Evolutionary conservation across 257 asterid genomes (phyloP).

Genomic region (Gentiana dahurica): DNA sequence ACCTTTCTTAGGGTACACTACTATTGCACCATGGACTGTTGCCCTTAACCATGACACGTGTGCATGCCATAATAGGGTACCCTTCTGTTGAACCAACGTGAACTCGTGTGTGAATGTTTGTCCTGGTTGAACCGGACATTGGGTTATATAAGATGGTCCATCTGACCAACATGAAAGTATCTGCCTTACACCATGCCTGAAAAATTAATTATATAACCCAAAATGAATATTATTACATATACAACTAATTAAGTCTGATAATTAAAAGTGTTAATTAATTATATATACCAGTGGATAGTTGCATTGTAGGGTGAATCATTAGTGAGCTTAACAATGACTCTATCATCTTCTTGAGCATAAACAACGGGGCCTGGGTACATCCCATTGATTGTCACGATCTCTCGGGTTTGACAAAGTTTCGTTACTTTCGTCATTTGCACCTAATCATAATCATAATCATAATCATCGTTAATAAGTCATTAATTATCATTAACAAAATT

Average conservation of each 20-base stretch:
- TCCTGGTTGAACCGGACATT: slow-evolving; percentile 56
- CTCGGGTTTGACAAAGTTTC: slow-evolving; percentile 34
- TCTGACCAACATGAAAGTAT: slow-evolving; percentile 54
- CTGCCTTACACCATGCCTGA: slow-evolving; percentile 66
- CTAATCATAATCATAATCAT: slow-evolving; percentile 8
- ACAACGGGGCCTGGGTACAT: slow-evolving; percentile 54
- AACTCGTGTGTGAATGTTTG: slow-evolving; percentile 47
- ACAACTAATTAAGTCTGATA: too few species aligned
- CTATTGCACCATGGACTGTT: slow-evolving; percentile 53
- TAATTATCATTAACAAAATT: not conserved
- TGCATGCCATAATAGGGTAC: slow-evolving; percentile 65
- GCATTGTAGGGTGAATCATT: slow-evolving; percentile 40
- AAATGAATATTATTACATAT: not conserved
- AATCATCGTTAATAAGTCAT: not conserved
- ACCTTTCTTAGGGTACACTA: slow-evolving; percentile 42
- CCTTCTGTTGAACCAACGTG: slow-evolving; percentile 47
- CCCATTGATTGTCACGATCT: slow-evolving; percentile 39
- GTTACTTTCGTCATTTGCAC: slow-evolving; percentile 39
- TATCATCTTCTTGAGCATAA: slow-evolving; percentile 55
- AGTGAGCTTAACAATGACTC: slow-evolving; percentile 31
- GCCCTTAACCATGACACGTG: slow-evolving; percentile 62
- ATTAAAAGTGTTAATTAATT: too few species aligned
- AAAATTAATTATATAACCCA: not conserved
- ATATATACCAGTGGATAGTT: slow-evolving; percentile 49
- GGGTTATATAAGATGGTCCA: slow-evolving; percentile 61